Evolutionary conservation across 148 eudicot species (phyloP).

Genomic region (Fagopyrum tataricum): DNA sequence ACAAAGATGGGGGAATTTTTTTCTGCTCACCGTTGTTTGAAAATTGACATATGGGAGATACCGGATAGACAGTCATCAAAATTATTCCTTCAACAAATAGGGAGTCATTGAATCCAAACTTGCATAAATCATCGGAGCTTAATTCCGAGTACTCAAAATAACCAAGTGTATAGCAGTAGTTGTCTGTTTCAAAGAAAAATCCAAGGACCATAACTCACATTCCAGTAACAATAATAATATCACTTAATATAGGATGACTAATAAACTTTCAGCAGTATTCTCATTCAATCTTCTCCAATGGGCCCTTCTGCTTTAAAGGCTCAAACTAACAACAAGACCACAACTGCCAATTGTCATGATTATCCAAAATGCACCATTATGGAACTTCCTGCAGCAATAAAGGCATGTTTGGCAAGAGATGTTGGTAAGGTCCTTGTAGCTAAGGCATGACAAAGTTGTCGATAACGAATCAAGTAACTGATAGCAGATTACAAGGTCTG

Average conservation of each 20-base stretch:
- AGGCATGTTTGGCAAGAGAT: not conserved
- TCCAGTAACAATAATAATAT: too few species aligned
- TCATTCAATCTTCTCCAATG: too few species aligned
- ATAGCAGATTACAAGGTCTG: too few species aligned
- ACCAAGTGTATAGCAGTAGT: not conserved
- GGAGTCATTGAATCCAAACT: not conserved
- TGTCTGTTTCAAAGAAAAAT: not conserved
- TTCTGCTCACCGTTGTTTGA: not conserved
- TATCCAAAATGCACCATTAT: not conserved
- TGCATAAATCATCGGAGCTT: not conserved
- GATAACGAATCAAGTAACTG: too few species aligned
- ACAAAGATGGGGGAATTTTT: not conserved
- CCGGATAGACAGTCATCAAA: not conserved
- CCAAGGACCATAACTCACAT: not conserved
- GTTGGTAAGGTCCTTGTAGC: not conserved
- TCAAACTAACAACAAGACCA: too few species aligned
- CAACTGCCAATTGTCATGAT: not conserved
- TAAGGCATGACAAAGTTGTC: not conserved
- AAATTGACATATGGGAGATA: not conserved
- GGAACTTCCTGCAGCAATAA: not conserved
- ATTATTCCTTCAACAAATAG: not conserved
- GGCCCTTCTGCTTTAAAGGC: not conserved
- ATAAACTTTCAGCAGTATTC: too few species aligned
- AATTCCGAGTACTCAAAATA: not conserved
- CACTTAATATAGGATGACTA: too few species aligned